These are phyloP conservation scores for Bisporella sp. DNA, from an alignment of 2,329 filamentous ascomycete species.

Conservation along the genomic window DNA sequence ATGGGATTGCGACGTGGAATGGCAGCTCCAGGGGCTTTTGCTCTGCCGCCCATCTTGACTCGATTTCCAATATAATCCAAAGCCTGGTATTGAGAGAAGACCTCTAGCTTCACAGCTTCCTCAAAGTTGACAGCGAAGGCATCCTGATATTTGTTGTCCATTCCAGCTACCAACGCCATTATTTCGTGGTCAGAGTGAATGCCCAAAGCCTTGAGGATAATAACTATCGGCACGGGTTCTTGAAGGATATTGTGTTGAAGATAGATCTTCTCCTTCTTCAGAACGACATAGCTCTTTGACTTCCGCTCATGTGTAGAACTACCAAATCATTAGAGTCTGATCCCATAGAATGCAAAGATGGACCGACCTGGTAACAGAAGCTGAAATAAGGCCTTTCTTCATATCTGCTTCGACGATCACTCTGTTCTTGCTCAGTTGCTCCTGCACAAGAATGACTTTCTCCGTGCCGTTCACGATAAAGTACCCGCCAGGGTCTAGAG, in stretches of 20 bases:
- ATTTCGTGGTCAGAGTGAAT: slow-evolving; percentile 95
- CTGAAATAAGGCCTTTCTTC: slow-evolving; percentile 89
- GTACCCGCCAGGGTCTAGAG: slow-evolving; percentile 92
- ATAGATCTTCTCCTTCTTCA: slow-evolving; percentile 88
- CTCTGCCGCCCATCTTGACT: slow-evolving; percentile 75
- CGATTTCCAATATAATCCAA: slow-evolving; percentile 84
- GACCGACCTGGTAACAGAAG: slow-evolving; percentile 70
- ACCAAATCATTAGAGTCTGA: background rate
- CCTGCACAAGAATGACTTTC: slow-evolving; percentile 97
- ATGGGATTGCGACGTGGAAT: slow-evolving; percentile 68
- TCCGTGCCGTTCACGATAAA: slow-evolving; percentile 97
- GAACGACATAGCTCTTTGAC: slow-evolving; percentile 90
- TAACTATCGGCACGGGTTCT: slow-evolving; percentile 91
- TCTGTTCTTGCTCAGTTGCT: slow-evolving; percentile 98
- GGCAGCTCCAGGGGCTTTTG: slow-evolving; percentile 41
- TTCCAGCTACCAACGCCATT: slow-evolving; percentile 80
- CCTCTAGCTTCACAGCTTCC: slow-evolving; percentile 73
- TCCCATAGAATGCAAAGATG: background rate
- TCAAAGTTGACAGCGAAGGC: slow-evolving; percentile 95
- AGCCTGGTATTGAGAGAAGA: slow-evolving; percentile 92
- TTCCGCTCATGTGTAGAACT: slow-evolving; percentile 97
- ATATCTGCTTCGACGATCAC: slow-evolving; percentile 91
- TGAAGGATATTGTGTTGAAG: slow-evolving; percentile 89
- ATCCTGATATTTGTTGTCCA: slow-evolving; percentile 84
- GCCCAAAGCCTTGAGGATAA: slow-evolving; percentile 87